These are phyloP conservation scores for Ceratobasidium sp. DNA, from an alignment of 1,284 basidiomycete species.

Conservation along the genomic window DNA sequence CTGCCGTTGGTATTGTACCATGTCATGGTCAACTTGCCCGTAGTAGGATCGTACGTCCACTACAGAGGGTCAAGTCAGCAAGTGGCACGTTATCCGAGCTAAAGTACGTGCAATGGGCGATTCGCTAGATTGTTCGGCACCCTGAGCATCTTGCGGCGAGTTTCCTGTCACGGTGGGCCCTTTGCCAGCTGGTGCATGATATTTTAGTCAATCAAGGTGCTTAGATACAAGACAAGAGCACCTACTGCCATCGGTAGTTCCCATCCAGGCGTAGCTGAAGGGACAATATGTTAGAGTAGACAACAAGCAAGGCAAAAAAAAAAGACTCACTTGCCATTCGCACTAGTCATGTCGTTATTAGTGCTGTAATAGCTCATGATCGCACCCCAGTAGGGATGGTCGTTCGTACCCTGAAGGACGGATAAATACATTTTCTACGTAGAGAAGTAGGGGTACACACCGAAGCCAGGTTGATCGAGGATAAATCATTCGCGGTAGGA, in stretches of 20 bases:
- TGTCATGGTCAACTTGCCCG: not conserved
- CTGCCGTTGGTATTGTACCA: slow-evolving; percentile 8
- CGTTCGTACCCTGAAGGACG: too few relatives aligned
- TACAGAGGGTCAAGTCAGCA: not conserved
- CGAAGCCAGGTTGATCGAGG: not conserved
- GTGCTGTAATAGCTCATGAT: too few relatives aligned
- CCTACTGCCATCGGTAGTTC: not conserved
- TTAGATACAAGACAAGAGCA: too few relatives aligned
- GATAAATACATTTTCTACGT: too few relatives aligned
- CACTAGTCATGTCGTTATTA: slow-evolving; percentile 4
- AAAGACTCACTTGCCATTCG: not conserved
- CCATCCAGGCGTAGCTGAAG: not conserved
- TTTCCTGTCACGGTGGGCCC: not conserved
- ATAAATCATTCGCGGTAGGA: not conserved
- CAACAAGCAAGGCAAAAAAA: not conserved
- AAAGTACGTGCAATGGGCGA: not conserved
- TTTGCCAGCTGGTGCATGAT: not conserved
- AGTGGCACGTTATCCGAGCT: not conserved
- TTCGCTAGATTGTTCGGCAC: not conserved
- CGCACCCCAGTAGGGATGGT: too few relatives aligned
- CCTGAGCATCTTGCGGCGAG: not conserved
- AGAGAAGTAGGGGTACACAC: too few relatives aligned
- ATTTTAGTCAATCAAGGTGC: too few relatives aligned
- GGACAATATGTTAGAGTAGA: not conserved
- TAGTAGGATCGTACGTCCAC: not conserved